phyloP scores from a whole-genome alignment of 192 early-diverging fungal species.

The Coemansia sp. region DNA sequence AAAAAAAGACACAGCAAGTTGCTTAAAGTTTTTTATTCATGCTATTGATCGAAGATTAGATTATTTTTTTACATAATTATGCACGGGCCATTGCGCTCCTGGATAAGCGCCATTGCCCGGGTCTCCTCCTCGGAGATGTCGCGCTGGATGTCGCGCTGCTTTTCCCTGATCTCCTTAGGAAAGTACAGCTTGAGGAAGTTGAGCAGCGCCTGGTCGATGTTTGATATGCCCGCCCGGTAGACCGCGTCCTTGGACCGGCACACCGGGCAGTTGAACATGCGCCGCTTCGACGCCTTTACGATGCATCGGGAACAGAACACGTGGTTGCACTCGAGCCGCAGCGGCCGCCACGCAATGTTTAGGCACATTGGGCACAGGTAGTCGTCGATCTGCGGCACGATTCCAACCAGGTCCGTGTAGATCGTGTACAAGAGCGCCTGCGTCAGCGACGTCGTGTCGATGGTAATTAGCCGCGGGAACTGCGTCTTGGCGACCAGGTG shows the following conservation, averaged over 20 bases:
- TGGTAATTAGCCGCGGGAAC: conserved; percentile 44
- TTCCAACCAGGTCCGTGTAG: conserved; percentile 59
- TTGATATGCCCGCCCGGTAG: conserved; percentile 54
- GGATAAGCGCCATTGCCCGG: conserved; percentile 53
- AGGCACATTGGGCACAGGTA: conserved; percentile 80
- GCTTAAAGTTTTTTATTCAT: no score
- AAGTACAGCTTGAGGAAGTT: conserved; percentile 79
- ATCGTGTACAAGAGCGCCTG: conserved; percentile 62
- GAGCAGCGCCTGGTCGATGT: conserved; percentile 63
- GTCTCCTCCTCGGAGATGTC: conserved; percentile 68
- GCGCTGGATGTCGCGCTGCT: conserved; percentile 60
- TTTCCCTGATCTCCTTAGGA: conserved; percentile 73
- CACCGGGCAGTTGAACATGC: conserved; percentile 69
- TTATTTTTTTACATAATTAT: conserved; percentile 29
- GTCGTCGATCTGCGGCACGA: conserved; percentile 81
- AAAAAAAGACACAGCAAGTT: not conserved
- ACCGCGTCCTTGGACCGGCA: conserved; percentile 67
- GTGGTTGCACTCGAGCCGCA: conserved; percentile 71
- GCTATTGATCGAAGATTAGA: not conserved
- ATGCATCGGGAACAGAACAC: conserved; percentile 80
- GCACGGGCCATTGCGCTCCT: conserved; percentile 25
- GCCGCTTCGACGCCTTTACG: conserved; percentile 66
- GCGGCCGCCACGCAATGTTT: conserved; percentile 71
- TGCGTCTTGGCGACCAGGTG: conserved; percentile 56
- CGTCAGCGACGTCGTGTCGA: conserved; percentile 46